These are phyloP conservation scores for Geosmithia morbida DNA, from an alignment of 2,329 filamentous ascomycete genomes.

Conservation along the genomic window DNA sequence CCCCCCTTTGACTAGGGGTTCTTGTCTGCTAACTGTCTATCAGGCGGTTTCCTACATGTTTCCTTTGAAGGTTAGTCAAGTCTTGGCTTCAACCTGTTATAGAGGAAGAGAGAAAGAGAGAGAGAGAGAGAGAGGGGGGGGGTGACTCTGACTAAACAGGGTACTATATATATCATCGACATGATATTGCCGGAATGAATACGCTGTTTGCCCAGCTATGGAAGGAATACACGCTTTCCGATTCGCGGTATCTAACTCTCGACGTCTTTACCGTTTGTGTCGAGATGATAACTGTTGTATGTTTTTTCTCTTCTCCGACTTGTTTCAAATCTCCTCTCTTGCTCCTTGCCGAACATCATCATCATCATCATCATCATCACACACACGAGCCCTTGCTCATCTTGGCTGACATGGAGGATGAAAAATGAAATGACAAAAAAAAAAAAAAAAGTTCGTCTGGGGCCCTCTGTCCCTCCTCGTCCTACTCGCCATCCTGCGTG, in stretches of 20 bases:
- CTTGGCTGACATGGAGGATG: no score
- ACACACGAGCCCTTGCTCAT: neutral
- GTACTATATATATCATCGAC: conserved; percentile 64
- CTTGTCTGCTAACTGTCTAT: neutral
- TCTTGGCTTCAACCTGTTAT: no score
- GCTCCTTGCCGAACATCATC: no score
- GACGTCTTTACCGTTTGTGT: conserved; percentile 80
- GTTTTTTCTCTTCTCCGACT: conserved; percentile 11
- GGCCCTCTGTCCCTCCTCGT: conserved; percentile 42
- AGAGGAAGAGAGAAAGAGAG: no score
- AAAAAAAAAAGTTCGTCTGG: conserved; percentile 32
- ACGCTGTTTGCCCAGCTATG: conserved; percentile 72
- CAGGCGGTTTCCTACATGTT: conserved; percentile 57
- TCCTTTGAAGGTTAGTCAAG: conserved; percentile 57
- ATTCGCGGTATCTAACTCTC: conserved; percentile 73
- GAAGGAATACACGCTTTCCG: conserved; percentile 84
- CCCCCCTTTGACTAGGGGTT: neutral
- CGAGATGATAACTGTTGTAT: conserved; percentile 66
- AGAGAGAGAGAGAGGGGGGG: no score
- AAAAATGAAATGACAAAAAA: no score
- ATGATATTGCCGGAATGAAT: conserved; percentile 49
- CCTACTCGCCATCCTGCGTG: conserved; percentile 27
- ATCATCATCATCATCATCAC: no score
- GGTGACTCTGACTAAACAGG: conserved; percentile 29
- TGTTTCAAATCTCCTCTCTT: neutral